A percentile compares a stretch with the other conserved stretches of the same genome.
These are phyloP conservation scores for Earliella scabrosa DNA, from an alignment of 1,284 basidiomycete species.

Conservation along the genomic window DNA sequence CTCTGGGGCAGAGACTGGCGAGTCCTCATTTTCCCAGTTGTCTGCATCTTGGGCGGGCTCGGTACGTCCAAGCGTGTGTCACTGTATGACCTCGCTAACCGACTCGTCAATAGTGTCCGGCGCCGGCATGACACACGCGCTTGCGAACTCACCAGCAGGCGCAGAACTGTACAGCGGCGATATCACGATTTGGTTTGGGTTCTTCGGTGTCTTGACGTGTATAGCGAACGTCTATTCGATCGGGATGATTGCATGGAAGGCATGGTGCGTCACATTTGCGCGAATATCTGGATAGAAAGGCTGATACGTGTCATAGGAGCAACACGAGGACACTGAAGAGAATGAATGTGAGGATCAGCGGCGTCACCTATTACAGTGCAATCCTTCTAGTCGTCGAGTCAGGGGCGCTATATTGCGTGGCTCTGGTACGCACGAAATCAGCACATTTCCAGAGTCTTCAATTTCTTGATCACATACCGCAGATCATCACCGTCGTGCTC, in stretches of 20 bases:
- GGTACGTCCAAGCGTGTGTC: no score
- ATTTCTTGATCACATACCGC: not conserved
- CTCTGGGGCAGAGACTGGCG: not conserved
- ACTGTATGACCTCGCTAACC: not conserved
- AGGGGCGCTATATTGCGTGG: conserved; percentile 8
- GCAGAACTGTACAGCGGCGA: not conserved
- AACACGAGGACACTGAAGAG: not conserved
- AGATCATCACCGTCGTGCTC: conserved; percentile 1
- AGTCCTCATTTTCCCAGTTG: not conserved
- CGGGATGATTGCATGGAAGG: not conserved
- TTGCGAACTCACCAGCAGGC: not conserved
- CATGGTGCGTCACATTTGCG: not conserved
- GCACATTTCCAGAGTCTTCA: no score
- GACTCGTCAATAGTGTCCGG: not conserved
- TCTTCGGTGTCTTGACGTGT: not conserved
- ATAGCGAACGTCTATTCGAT: not conserved
- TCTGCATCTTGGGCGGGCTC: not conserved
- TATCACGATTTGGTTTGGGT: not conserved
- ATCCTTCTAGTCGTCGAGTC: conserved; percentile 13
- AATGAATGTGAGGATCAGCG: not conserved
- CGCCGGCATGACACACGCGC: not conserved
- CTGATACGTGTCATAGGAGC: not conserved
- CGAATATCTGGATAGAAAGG: not conserved
- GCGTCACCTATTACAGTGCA: not conserved
- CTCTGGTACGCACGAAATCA: conserved; percentile 1